Evolutionary conservation across 495 filamentous ascomycete species (phyloP).

Genomic region (Pyrenula aspistea): DNA sequence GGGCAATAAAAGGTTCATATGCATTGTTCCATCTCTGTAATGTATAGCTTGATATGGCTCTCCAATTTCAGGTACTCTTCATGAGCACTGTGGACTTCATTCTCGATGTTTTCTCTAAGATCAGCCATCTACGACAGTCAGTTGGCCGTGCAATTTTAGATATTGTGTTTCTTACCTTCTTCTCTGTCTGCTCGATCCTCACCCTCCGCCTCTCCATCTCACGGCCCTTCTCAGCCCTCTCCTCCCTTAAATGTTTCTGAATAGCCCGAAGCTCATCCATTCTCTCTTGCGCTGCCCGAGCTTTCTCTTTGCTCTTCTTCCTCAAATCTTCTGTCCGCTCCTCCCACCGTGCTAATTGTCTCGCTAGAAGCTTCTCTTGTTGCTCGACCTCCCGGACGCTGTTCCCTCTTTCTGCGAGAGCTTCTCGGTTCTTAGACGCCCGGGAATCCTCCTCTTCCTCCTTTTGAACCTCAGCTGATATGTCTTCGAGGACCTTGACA

Average conservation of each 20-base stretch:
- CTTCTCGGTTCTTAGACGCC: slow-evolving; percentile 70
- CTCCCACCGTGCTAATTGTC: slow-evolving; percentile 71
- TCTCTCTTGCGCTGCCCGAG: slow-evolving; percentile 60
- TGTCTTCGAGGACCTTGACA: slow-evolving; percentile 80
- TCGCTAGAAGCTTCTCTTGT: slow-evolving; percentile 67
- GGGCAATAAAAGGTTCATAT: too few species aligned
- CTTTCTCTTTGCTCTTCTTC: slow-evolving; percentile 67
- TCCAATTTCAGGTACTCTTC: slow-evolving; percentile 95
- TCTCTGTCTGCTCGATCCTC: slow-evolving; percentile 93
- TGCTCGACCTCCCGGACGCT: slow-evolving; percentile 85
- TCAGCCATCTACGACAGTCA: slow-evolving; percentile 67
- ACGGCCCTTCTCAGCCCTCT: slow-evolving; percentile 68
- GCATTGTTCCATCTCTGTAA: slow-evolving; percentile 95
- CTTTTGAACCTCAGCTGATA: slow-evolving; percentile 67
- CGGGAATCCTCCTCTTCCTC: slow-evolving; percentile 79
- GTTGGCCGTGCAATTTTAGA: not conserved
- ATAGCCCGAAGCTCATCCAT: slow-evolving; percentile 83
- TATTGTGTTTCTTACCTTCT: slow-evolving; percentile 56
- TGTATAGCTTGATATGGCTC: slow-evolving; percentile 91
- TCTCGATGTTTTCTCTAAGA: slow-evolving; percentile 92
- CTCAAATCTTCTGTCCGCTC: slow-evolving; percentile 75
- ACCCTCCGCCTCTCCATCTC: slow-evolving; percentile 88
- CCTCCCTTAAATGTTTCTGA: slow-evolving; percentile 71
- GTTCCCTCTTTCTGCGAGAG: slow-evolving; percentile 73
- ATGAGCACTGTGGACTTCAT: slow-evolving; percentile 73